Evolutionary conservation across 345 rosid species (phyloP).

Genomic region (Erysimum cheiranthoides): DNA sequence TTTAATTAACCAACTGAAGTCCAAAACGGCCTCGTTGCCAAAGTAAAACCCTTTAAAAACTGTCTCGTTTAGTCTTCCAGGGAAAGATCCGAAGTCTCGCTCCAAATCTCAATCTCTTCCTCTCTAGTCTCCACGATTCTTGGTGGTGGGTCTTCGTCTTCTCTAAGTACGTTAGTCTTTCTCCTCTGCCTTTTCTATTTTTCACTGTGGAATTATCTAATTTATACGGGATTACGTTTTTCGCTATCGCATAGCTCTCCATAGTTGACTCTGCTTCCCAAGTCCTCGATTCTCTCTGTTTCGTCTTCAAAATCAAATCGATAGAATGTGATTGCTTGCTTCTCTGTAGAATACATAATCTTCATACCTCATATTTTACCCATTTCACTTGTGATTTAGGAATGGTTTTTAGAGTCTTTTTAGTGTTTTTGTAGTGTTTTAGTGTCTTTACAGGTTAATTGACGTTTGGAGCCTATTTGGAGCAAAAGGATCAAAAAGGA

Average conservation of each 20-base stretch:
- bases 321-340: background rate
- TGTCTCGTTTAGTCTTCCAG: too few species aligned
- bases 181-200: background rate
- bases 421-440: too few species aligned
- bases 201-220: background rate
- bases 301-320: background rate
- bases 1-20: too few species aligned
- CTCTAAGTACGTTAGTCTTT: background rate
- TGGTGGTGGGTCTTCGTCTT: background rate
- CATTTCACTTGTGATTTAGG: too few species aligned
- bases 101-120: background rate
- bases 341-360: background rate
- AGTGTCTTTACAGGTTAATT: too few species aligned
- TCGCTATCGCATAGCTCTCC: background rate
- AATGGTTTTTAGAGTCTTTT: too few species aligned
- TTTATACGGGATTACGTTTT: background rate
- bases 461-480: too few species aligned
- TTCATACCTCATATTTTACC: too few species aligned
- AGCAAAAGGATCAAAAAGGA: too few species aligned
- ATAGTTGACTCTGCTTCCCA: background rate
- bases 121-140: background rate
- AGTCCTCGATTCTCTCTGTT: background rate
- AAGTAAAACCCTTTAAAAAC: too few species aligned
- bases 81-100: too few species aligned
- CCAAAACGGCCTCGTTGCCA: too few species aligned